phyloP scores from a whole-genome alignment of 805 yeast species.

The Torulaspora indica region DNA sequence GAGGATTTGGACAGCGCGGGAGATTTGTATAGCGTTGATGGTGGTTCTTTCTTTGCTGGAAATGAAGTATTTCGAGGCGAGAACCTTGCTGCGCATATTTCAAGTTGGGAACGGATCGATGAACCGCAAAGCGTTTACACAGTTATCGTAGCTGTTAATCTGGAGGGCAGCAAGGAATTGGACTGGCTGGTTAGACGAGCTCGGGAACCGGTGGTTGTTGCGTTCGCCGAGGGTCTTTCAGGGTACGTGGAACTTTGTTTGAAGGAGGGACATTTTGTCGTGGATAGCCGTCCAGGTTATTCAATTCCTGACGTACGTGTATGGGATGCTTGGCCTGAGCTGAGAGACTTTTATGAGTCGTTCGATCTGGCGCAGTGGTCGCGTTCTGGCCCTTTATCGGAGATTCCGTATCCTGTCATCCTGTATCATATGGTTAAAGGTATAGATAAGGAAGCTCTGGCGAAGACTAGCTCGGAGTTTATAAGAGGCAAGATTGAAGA shows the following conservation, averaged over 20 bases:
- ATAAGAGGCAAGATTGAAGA: conserved; percentile 5
- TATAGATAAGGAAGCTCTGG: background rate
- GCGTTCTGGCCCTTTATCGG: conserved; percentile 42
- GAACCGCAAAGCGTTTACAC: background rate
- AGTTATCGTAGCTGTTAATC: conserved; percentile 1
- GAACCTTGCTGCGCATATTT: background rate
- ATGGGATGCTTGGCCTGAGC: conserved; percentile 67
- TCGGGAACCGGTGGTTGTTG: conserved; percentile 2
- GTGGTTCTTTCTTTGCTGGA: background rate
- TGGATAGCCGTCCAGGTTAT: conserved; percentile 66
- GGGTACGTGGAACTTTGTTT: conserved; percentile 20
- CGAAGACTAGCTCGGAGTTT: background rate
- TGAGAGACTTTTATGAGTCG: conserved; percentile 46
- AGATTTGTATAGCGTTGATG: background rate
- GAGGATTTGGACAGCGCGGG: conserved; percentile 37
- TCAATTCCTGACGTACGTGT: conserved; percentile 60
- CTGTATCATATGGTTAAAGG: conserved; percentile 45
- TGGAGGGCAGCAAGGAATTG: background rate
- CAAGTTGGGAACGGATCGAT: background rate
- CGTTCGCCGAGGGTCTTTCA: background rate
- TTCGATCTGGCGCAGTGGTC: conserved; percentile 39
- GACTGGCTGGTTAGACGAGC: background rate
- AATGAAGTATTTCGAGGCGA: background rate
- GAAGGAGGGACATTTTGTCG: conserved; percentile 54
- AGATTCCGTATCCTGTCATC: conserved; percentile 58